phyloP scores from a whole-genome alignment of 2,329 filamentous ascomycete genomes.

The Teratosphaeria viscida region DNA sequence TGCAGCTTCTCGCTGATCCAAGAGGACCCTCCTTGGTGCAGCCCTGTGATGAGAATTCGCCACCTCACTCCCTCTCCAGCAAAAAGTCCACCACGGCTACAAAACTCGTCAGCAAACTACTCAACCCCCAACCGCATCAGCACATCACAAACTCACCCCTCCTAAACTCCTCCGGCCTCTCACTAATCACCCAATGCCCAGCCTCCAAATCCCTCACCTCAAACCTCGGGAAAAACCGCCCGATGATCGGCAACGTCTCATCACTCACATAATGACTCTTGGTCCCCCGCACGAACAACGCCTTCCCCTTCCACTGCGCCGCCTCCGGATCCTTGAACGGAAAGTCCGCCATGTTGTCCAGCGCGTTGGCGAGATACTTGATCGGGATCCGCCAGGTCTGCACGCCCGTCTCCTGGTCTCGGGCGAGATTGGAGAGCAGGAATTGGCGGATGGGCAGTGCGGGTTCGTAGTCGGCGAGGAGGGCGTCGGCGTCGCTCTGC shows the following conservation, averaged over 20 bases:
- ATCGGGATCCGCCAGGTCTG: constrained; percentile 72
- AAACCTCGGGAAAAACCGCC: constrained; percentile 73
- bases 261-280: constrained; percentile 70
- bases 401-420: constrained; percentile 39
- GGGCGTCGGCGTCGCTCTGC: constrained; percentile 68
- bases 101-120: constrained; percentile 3
- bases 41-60: not conserved
- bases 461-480: constrained; percentile 64
- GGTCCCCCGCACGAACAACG: constrained; percentile 70
- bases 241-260: constrained; percentile 67
- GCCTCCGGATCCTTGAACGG: constrained; percentile 66
- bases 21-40: not conserved
- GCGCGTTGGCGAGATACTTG: constrained; percentile 52
- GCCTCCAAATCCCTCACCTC: constrained; percentile 62
- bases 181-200: constrained; percentile 85
- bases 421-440: constrained; percentile 73
- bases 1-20: not conserved
- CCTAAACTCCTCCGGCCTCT: constrained; percentile 70
- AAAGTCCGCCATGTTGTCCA: constrained; percentile 77
- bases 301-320: constrained; percentile 61
- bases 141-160: constrained; percentile 44
- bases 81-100: constrained; percentile 57
- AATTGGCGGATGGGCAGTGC: constrained; percentile 78
- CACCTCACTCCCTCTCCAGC: constrained; percentile 36
- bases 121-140: constrained; percentile 40